Percentiles rank a stretch among this genome's conserved stretches.
Evolutionary conservation across 1,284 basidiomycete genomes (phyloP).

Genomic region (Marasmius fiardii): DNA sequence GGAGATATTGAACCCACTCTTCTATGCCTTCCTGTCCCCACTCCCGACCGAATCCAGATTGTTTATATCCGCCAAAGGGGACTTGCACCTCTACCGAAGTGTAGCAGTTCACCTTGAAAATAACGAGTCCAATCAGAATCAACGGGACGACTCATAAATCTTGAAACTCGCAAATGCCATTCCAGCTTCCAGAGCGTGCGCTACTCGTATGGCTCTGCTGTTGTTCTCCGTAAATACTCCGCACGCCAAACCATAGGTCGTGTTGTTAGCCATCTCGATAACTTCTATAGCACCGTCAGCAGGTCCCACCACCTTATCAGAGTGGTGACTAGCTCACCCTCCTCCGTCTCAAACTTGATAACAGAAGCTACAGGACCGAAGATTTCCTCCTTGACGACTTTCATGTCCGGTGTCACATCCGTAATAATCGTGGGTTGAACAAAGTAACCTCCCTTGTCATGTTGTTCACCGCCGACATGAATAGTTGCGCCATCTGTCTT

Average conservation of each 20-base stretch:
- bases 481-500: constrained; percentile 81
- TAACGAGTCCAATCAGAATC: not conserved
- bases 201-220: not conserved
- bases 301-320: not conserved
- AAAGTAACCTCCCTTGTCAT: constrained; percentile 72
- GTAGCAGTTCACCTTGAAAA: not conserved
- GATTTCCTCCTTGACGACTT: constrained; percentile 86
- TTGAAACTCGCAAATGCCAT: not conserved
- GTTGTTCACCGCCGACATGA: constrained; percentile 71
- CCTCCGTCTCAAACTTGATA: constrained; percentile 68
- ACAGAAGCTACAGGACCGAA: constrained; percentile 81
- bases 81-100: not conserved
- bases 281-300: not conserved
- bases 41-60: not conserved
- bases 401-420: constrained; percentile 72
- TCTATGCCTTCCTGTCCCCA: not conserved
- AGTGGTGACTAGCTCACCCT: constrained; percentile 21
- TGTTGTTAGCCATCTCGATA: not conserved
- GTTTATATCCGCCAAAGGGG: not conserved
- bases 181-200: not conserved
- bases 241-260: not conserved
- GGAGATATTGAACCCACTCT: not conserved
- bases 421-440: constrained; percentile 84
- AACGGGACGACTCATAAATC: not conserved
- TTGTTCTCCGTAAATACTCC: not conserved